Conservation (phyloP, 805 yeast genomes). For the Trichomonascus vanleenenianus region DNA sequence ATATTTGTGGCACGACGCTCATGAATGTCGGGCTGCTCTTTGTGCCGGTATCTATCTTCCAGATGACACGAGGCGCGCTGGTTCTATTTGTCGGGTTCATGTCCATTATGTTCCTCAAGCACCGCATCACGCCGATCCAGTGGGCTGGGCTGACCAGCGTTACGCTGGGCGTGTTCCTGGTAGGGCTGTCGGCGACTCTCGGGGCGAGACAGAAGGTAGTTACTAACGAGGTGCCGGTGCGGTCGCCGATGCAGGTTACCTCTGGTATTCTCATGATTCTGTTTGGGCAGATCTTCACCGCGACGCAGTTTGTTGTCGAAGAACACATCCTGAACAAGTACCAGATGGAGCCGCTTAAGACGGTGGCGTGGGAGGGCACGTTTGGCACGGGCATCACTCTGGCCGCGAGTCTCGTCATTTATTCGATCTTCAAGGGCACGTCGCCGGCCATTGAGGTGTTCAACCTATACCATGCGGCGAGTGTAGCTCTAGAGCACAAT, state of each 20-base stretch:
- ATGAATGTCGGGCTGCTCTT: slow-evolving; percentile 68
- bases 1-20: slow-evolving; percentile 63
- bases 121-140: slow-evolving; percentile 49
- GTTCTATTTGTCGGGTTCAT: slow-evolving; percentile 69
- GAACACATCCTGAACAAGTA: slow-evolving; percentile 53
- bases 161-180: slow-evolving; percentile 59
- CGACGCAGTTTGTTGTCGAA: slow-evolving; percentile 71
- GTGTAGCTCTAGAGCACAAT: slow-evolving; percentile 10
- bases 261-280: slow-evolving; percentile 54
- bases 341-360: slow-evolving; percentile 49
- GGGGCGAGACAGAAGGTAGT: slow-evolving; percentile 13
- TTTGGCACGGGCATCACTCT: slow-evolving; percentile 48
- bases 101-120: slow-evolving; percentile 53
- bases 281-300: slow-evolving; percentile 59
- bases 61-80: slow-evolving; percentile 77
- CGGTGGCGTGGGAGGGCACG: slow-evolving; percentile 70
- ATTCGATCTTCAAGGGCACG: slow-evolving; percentile 24
- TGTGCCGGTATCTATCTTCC: slow-evolving; percentile 74
- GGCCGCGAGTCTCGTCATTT: slow-evolving; percentile 37
- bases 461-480: slow-evolving; percentile 25
- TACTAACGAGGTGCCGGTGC: slow-evolving; percentile 1
- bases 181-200: slow-evolving; percentile 60
- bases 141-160: slow-evolving; percentile 65
- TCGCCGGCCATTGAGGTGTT: slow-evolving; percentile 38
- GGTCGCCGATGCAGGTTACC: slow-evolving; percentile 19